Conservation (phyloP, 768 basidiomycete genomes). For the Lactifluus pinguis region DNA sequence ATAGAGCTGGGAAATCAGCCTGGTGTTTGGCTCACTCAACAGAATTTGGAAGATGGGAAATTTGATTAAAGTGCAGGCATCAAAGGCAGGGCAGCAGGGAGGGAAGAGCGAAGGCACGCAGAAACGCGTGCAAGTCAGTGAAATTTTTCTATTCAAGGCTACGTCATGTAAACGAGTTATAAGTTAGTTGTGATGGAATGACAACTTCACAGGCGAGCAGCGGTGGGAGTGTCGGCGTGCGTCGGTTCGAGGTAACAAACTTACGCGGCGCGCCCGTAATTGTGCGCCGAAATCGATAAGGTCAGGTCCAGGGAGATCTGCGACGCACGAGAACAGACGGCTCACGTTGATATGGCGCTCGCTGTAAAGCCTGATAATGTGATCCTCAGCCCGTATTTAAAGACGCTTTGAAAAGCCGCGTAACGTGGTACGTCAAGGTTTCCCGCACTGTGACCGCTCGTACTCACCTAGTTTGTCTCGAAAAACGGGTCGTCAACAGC, state of each 20-base stretch:
- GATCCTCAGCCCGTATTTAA: neutral
- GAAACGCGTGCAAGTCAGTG: neutral
- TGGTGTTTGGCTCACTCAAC: constrained; percentile 30
- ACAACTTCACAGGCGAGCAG: constrained; percentile 8
- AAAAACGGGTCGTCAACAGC: constrained; percentile 77
- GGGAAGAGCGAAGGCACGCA: neutral
- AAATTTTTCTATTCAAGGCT: neutral
- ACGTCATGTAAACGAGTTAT: neutral
- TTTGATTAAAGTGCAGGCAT: constrained; percentile 17
- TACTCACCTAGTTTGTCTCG: constrained; percentile 67
- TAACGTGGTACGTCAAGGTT: constrained; percentile 68
- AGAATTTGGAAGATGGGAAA: constrained; percentile 30
- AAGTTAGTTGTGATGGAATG: neutral
- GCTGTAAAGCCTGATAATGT: constrained; percentile 52
- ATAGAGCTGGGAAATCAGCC: constrained; percentile 25
- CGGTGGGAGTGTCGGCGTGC: neutral
- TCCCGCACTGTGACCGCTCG: constrained; percentile 83
- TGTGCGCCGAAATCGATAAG: constrained; percentile 76
- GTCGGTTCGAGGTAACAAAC: constrained; percentile 18
- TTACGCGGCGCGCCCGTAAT: constrained; percentile 52
- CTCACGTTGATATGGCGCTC: constrained; percentile 67
- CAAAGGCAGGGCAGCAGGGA: no score
- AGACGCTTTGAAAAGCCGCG: neutral
- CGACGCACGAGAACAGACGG: constrained; percentile 19
- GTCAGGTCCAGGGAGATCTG: constrained; percentile 74